phyloP scores from a whole-genome alignment of 805 yeast species.

The Schwanniomyces pseudopolymorphus region DNA sequence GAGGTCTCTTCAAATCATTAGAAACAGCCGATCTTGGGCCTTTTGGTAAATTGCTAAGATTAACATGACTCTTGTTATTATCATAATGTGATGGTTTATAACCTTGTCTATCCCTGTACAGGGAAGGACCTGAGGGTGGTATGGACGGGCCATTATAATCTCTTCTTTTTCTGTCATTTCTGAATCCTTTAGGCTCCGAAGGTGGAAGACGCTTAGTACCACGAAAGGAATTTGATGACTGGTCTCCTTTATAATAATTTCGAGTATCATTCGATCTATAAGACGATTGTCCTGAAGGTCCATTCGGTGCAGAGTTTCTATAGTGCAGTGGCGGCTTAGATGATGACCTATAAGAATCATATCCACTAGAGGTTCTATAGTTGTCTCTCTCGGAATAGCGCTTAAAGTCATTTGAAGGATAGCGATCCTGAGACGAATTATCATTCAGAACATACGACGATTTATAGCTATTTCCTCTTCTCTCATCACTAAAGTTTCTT shows the following conservation, averaged over 20 bases:
- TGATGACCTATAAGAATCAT: slow-evolving; percentile 4
- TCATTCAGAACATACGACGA: slow-evolving; percentile 11
- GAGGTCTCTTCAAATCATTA: slow-evolving; percentile 1
- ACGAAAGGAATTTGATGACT: slow-evolving; percentile 1
- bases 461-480: slow-evolving; percentile 9
- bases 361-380: slow-evolving; percentile 8
- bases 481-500: slow-evolving; percentile 12
- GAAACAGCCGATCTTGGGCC: slow-evolving; percentile 9
- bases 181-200: slow-evolving; percentile 13
- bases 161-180: slow-evolving; percentile 8
- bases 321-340: neutral
- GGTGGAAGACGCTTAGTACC: slow-evolving; percentile 10
- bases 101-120: slow-evolving; percentile 6
- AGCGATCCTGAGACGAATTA: slow-evolving; percentile 3
- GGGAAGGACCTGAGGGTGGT: slow-evolving; percentile 8
- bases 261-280: slow-evolving; percentile 9
- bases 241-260: slow-evolving; percentile 4
- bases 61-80: neutral
- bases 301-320: neutral
- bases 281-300: slow-evolving; percentile 21
- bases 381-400: slow-evolving; percentile 13
- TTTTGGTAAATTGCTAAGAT: slow-evolving; percentile 10
- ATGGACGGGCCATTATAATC: slow-evolving; percentile 7
- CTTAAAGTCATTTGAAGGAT: slow-evolving; percentile 10
- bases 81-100: slow-evolving; percentile 5